Evolutionary conservation across 345 rosid species (phyloP), one percentile per base, ranked within the genome.

Genomic region (Clarkia xantiana): DNA sequence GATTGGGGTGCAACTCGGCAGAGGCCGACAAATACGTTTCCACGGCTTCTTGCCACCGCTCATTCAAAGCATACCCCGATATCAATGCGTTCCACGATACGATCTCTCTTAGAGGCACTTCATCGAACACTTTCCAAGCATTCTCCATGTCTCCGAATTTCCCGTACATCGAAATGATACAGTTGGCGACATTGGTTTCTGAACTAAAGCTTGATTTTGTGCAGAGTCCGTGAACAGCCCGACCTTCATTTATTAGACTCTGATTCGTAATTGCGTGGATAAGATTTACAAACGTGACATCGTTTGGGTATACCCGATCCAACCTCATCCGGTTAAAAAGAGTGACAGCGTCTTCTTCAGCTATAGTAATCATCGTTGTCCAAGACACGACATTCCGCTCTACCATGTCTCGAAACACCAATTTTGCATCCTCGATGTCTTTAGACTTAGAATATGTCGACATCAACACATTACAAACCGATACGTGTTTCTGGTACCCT

Each of bases 141-240:
- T 71, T 77, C 51, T 75, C 62, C 61, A 80, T 65, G 46, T 68
- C 65, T 70, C 64, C 64, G 43, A 90, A 83, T 61, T 76, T 79
- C 25, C 88, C 83, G 60, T 90, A 86, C 96, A 86, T 83, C 55
- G 96, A 78, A 52, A 83, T 81, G 42, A 90, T 71, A 63, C 94
- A 74, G 52, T 77, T 83, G 41, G 77, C 72, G 49, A 84, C 80
- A 62, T 65, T 80, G 52, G 54, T 48, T 69, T 77, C 71, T 7
- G 75, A 62, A 17, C 57, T 64, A 58, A 82, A 79, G 36, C 74
- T 76, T 46, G 63, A 47, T 58, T 62, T 86, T 40, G 76, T 20
- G 63, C 86, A 90, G 49, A 70, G 50, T 23, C 79, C 96, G 52
- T 83, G 96, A 72, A 77, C 60, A 60, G 58, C 59, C 56, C 46